phyloP scores from a whole-genome alignment of 176 grass and related monocot species.

The Ananas comosus region DNA sequence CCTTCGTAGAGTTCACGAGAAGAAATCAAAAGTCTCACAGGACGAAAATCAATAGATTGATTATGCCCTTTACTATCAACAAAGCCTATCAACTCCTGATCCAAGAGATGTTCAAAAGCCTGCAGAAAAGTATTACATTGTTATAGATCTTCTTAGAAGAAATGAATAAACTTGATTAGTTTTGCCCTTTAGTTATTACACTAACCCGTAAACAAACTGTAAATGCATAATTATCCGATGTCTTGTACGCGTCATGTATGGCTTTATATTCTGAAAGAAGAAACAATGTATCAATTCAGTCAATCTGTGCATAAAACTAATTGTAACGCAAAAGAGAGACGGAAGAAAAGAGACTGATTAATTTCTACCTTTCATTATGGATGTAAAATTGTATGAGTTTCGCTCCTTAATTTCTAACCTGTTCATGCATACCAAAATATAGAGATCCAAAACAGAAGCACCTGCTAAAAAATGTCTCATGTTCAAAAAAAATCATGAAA shows the following conservation, averaged over 20 bases:
- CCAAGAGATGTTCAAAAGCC: conserved; percentile 93
- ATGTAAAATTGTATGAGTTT: conserved; percentile 74
- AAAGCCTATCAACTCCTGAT: conserved; percentile 75
- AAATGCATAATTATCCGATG: conserved; percentile 72
- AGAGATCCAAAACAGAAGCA: conserved; percentile 78
- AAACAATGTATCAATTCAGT: conserved; percentile 21
- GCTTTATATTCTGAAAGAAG: conserved; percentile 71
- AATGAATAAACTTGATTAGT: neutral
- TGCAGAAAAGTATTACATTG: conserved; percentile 20
- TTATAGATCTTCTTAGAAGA: neutral
- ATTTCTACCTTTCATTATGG: conserved; percentile 81
- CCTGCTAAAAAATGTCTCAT: conserved; percentile 41
- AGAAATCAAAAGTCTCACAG: conserved; percentile 80
- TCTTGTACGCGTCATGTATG: conserved; percentile 86
- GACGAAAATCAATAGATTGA: conserved; percentile 50
- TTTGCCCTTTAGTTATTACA: conserved; percentile 1
- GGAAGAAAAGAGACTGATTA: neutral
- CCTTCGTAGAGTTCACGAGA: conserved; percentile 52
- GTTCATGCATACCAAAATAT: conserved; percentile 92
- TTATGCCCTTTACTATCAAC: conserved; percentile 56
- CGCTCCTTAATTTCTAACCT: conserved; percentile 85
- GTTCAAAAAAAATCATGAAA: conserved; percentile 6
- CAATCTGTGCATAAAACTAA: conserved; percentile 7
- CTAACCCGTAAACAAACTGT: conserved; percentile 68
- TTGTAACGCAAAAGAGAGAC: conserved; percentile 2